Conservation (phyloP, 2,329 filamentous ascomycete species). For the Colletotrichum orbiculare region DNA sequence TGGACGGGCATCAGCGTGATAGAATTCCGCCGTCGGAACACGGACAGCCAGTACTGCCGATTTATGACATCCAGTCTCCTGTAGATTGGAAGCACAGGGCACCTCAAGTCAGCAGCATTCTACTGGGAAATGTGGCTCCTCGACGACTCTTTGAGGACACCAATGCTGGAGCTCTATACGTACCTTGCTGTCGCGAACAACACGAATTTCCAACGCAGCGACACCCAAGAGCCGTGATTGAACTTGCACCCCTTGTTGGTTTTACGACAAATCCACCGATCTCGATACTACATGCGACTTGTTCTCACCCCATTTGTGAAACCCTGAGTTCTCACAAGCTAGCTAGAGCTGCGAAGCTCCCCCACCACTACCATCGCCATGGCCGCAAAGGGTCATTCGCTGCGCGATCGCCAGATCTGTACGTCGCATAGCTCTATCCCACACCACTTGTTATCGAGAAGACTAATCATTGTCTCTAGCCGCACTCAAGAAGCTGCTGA, state of each 20-base stretch:
- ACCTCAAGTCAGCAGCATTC: slow-evolving; percentile 19
- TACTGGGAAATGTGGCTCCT: slow-evolving; percentile 36
- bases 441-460: not conserved
- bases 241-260: not conserved
- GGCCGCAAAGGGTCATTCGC: slow-evolving; percentile 57
- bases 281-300: slow-evolving; percentile 16
- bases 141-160: slow-evolving; percentile 35
- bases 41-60: slow-evolving; percentile 27
- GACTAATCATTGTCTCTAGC: slow-evolving; percentile 59
- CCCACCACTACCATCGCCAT: slow-evolving; percentile 46
- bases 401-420: slow-evolving; percentile 65
- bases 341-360: slow-evolving; percentile 37
- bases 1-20: not conserved
- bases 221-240: slow-evolving; percentile 10
- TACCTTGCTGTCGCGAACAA: slow-evolving; percentile 31
- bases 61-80: slow-evolving; percentile 26
- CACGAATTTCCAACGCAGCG: slow-evolving; percentile 12
- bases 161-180: slow-evolving; percentile 35
- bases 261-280: not conserved
- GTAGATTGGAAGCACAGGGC: slow-evolving; percentile 19
- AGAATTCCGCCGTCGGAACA: slow-evolving; percentile 12
- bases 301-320: not conserved
- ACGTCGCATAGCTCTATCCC: slow-evolving; percentile 33
- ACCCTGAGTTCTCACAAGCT: slow-evolving; percentile 21
- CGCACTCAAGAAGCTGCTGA: slow-evolving; percentile 94